Percentiles rank a stretch among this genome's conserved stretches.
These are phyloP conservation scores for Bruguiera sexangula DNA, from an alignment of 345 rosid genomes.

Conservation along the genomic window DNA sequence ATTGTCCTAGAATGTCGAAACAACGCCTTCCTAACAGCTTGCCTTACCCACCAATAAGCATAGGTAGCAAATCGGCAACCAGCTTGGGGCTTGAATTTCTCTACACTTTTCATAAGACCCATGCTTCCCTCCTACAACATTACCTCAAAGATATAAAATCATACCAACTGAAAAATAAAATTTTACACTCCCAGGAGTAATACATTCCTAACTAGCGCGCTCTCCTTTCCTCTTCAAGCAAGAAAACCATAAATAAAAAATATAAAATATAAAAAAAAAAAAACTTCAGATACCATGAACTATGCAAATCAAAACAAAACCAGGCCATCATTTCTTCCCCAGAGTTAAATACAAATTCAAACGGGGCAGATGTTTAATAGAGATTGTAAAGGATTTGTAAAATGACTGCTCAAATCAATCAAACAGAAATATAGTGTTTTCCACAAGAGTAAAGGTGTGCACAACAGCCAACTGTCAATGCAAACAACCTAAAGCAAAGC, in stretches of 20 bases:
- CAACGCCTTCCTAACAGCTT: constrained; percentile 65
- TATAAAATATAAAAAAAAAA: neutral
- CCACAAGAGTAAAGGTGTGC: neutral
- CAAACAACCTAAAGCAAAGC: neutral
- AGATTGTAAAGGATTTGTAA: neutral
- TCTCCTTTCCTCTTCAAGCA: neutral
- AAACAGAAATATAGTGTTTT: neutral
- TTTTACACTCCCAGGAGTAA: neutral
- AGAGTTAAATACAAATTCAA: neutral
- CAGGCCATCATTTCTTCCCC: neutral
- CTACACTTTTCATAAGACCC: constrained; percentile 88
- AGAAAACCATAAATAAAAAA: neutral
- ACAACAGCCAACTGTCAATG: neutral
- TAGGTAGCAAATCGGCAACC: constrained; percentile 84
- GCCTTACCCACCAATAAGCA: constrained; percentile 96
- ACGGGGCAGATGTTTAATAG: neutral
- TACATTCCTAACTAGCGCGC: neutral
- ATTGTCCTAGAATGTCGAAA: constrained; percentile 73
- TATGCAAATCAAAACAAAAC: neutral
- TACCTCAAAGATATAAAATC: constrained; percentile 11
- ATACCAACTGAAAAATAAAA: neutral
- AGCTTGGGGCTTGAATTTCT: constrained; percentile 75
- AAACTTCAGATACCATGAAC: neutral
- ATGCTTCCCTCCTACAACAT: constrained; percentile 68
- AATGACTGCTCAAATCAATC: neutral